These are phyloP conservation scores for Ambispora gerdemannii DNA, from an alignment of 192 early-diverging fungal genomes.

Conservation along the genomic window DNA sequence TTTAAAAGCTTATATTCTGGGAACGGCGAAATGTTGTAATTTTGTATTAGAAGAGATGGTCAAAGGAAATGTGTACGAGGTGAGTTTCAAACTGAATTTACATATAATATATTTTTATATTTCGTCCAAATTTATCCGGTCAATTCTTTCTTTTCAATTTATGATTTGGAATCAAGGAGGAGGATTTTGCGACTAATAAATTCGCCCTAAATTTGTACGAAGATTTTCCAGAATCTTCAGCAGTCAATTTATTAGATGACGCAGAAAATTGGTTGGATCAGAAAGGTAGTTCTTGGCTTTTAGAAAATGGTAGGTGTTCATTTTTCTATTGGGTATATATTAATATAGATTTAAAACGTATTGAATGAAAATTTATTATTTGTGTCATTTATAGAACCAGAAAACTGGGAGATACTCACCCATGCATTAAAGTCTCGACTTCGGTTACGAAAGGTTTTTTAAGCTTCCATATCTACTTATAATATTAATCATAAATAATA, in stretches of 20 bases:
- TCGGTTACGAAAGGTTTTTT: constrained; percentile 26
- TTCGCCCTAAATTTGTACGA: constrained; percentile 51
- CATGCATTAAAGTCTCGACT: constrained; percentile 31
- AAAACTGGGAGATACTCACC: not conserved
- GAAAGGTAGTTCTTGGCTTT: constrained; percentile 37
- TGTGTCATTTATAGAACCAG: not conserved
- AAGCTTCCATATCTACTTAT: not conserved
- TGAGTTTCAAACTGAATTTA: constrained; percentile 7
- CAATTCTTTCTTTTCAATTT: not conserved
- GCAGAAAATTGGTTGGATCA: constrained; percentile 40
- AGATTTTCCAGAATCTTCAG: constrained; percentile 35
- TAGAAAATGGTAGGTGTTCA: constrained; percentile 22
- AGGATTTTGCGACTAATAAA: constrained; percentile 58
- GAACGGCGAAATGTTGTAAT: constrained; percentile 48
- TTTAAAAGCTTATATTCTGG: constrained; percentile 47
- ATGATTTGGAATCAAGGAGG: constrained; percentile 47
- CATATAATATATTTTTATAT: not conserved
- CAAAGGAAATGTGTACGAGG: constrained; percentile 55
- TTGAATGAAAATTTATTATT: not conserved
- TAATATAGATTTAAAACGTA: not conserved
- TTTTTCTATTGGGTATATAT: not conserved
- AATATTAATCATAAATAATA: not conserved
- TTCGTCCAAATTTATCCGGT: not conserved
- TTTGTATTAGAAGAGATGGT: constrained; percentile 56
- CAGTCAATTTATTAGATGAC: constrained; percentile 38